Percentiles rank a stretch among this genome's conserved stretches.
These are phyloP conservation scores for Vanderwaltozyma tropicalis DNA, from an alignment of 805 yeast genomes.

Conservation along the genomic window DNA sequence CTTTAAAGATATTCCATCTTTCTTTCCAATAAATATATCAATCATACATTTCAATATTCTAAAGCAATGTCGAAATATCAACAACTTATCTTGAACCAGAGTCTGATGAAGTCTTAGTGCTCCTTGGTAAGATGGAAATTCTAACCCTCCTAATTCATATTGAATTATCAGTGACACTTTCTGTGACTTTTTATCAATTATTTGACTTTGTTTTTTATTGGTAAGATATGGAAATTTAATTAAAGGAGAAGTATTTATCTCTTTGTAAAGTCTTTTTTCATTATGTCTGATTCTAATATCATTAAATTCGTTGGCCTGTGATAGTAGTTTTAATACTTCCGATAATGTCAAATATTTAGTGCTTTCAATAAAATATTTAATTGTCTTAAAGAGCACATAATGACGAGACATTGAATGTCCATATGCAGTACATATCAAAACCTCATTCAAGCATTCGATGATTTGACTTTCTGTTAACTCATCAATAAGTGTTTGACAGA, in stretches of 20 bases:
- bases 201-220: conserved; percentile 18
- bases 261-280: conserved; percentile 37
- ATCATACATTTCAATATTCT: conserved; percentile 36
- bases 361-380: conserved; percentile 27
- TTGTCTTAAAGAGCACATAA: conserved; percentile 37
- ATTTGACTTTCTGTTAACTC: conserved; percentile 28
- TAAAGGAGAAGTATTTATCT: conserved; percentile 33
- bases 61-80: conserved; percentile 34
- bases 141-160: conserved; percentile 41
- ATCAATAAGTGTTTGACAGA: conserved; percentile 28
- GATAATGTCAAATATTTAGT: conserved; percentile 6
- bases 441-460: conserved; percentile 11
- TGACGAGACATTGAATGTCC: conserved; percentile 43
- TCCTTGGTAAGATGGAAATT: conserved; percentile 36
- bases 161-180: conserved; percentile 38
- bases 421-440: conserved; percentile 29
- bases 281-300: conserved; percentile 32
- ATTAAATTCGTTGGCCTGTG: conserved; percentile 33
- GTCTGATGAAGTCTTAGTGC: conserved; percentile 31
- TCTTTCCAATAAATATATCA: conserved; percentile 34
- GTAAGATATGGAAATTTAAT: conserved; percentile 31
- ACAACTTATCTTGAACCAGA: conserved; percentile 35
- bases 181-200: conserved; percentile 23
- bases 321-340: conserved; percentile 23
- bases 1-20: conserved; percentile 34